Conservation (phyloP, 768 basidiomycete species). For the Mycena filopes region DNA sequence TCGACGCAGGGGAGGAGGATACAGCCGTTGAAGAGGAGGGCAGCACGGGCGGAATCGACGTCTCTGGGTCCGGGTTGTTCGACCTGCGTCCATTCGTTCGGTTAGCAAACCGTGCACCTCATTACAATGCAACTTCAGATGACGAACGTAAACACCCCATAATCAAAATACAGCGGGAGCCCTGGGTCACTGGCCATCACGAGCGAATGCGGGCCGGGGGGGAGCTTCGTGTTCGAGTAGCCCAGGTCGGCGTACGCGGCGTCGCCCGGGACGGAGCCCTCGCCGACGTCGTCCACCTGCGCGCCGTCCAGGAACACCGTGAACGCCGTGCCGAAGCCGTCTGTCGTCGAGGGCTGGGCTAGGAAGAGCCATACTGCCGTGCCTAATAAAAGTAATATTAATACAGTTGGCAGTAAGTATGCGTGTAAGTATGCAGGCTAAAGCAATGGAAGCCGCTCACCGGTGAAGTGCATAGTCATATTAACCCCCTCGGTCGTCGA, state of each 20-base stretch:
- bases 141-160: slow-evolving; percentile 29
- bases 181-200: background rate
- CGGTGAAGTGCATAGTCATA: slow-evolving; percentile 32
- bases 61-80: slow-evolving; percentile 17
- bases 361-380: slow-evolving; percentile 24
- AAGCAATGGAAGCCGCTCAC: slow-evolving; percentile 13
- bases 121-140: too few relatives aligned
- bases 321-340: slow-evolving; percentile 1
- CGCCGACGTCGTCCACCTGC: background rate
- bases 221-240: slow-evolving; percentile 7
- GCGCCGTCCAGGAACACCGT: slow-evolving; percentile 23
- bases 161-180: slow-evolving; percentile 24
- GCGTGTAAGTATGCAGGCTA: too few relatives aligned
- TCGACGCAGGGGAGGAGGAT: background rate
- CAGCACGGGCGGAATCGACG: slow-evolving; percentile 20
- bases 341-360: slow-evolving; percentile 22
- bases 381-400: slow-evolving; percentile 8
- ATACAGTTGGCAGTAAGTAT: too few relatives aligned
- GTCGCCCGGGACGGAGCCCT: background rate
- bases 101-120: too few relatives aligned
- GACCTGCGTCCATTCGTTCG: too few relatives aligned
- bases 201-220: slow-evolving; percentile 7
- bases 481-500: slow-evolving; percentile 5
- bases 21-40: slow-evolving; percentile 2
- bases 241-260: slow-evolving; percentile 24